Conservation (phyloP, 164 flowering plant species). For the Cinnamomum chago region DNA sequence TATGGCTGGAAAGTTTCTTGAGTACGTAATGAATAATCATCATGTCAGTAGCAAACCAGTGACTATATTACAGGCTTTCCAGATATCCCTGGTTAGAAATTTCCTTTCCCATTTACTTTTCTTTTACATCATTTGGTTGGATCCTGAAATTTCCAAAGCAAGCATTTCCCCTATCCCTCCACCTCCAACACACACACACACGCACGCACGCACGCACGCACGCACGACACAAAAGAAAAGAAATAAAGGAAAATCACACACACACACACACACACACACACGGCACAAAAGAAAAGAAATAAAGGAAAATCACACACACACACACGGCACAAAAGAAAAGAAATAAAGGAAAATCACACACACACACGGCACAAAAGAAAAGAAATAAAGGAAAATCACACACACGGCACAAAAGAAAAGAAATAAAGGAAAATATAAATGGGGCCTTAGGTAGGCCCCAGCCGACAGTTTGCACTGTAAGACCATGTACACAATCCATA, state of each 20-base stretch:
- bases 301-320: too few species aligned
- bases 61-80: slow-evolving; percentile 68
- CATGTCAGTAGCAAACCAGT: slow-evolving; percentile 46
- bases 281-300: too few species aligned
- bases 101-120: background rate
- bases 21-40: slow-evolving; percentile 58
- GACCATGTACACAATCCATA: too few species aligned
- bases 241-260: too few species aligned
- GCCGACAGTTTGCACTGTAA: too few species aligned
- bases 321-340: background rate
- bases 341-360: too few species aligned
- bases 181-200: background rate
- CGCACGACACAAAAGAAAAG: too few species aligned
- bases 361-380: background rate
- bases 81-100: slow-evolving; percentile 70
- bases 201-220: background rate
- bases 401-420: background rate
- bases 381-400: too few species aligned
- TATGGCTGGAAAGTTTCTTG: slow-evolving; percentile 51
- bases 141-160: background rate
- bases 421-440: too few species aligned
- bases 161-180: background rate
- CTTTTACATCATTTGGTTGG: slow-evolving; percentile 1
- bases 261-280: too few species aligned
- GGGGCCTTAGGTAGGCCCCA: too few species aligned